Conservation (phyloP, 225 moss, liverwort and hornwort genomes). For the Bryoerythrophyllum caledonicum region DNA sequence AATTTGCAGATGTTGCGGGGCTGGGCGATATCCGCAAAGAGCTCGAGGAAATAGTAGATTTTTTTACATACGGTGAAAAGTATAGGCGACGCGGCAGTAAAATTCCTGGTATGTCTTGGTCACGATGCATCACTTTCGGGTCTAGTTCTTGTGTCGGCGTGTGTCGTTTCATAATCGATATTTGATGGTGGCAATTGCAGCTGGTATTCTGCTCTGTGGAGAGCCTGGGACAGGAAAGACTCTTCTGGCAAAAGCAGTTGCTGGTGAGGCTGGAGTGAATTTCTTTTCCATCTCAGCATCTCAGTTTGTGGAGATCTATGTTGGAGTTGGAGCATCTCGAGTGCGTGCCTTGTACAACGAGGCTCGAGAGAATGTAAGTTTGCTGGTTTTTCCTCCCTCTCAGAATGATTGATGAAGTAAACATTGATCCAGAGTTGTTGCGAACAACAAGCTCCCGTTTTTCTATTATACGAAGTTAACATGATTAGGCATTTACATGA, state of each 20-base stretch:
- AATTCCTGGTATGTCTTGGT: constrained; percentile 74
- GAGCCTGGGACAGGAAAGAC: constrained; percentile 99
- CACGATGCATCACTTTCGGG: background rate
- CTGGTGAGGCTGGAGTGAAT: constrained; percentile 97
- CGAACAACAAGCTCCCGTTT: background rate
- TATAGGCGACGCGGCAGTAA: constrained; percentile 89
- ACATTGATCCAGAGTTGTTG: background rate
- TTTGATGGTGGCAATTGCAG: constrained; percentile 51
- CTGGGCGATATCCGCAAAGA: constrained; percentile 92
- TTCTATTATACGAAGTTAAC: background rate
- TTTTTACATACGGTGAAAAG: constrained; percentile 95
- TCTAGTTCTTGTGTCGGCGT: constrained; percentile 4
- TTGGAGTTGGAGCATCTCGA: constrained; percentile 98
- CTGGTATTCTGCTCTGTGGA: constrained; percentile 95
- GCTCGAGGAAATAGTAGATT: constrained; percentile 96
- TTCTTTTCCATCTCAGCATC: constrained; percentile 98
- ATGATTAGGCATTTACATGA: background rate
- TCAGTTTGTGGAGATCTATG: constrained; percentile 99
- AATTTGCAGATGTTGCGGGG: constrained; percentile 95
- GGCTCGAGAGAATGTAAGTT: constrained; percentile 85
- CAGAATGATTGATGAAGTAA: background rate
- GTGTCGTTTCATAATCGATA: constrained; percentile 2
- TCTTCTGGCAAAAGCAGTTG: constrained; percentile 97
- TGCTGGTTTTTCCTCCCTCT: background rate
- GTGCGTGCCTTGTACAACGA: constrained; percentile 96